Evolutionary conservation across 768 basidiomycete species (phyloP), one percentile per base, ranked within the genome.

Genomic region (Nevesoporus exiguus): DNA sequence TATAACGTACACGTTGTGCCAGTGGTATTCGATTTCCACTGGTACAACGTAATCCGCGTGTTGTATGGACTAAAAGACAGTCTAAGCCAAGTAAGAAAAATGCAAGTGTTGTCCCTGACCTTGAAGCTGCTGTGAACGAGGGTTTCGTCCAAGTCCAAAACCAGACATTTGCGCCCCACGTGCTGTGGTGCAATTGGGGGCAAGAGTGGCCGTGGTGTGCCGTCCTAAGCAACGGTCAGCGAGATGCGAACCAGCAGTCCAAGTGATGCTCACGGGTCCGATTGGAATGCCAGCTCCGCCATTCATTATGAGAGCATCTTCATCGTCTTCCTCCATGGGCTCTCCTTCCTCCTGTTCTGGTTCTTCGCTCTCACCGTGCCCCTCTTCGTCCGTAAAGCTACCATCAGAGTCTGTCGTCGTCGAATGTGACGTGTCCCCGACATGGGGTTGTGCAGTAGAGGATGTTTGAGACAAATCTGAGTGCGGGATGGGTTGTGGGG

Each of bases 1-100:
- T 73, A 98, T 91, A 46, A 98, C 97, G 73, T 98, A 98, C 60
- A 98, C 94, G 66, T 99, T 98, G 71, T 99, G 97, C 82, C 89
- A 91, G 67, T 97, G 90, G 61, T 91, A 94, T 68, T 99, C 97
- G 58, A 99, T 99, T 73, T 98, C 97, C 24, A 99, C 97, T 5
- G 97, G 97, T 3, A 99, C 96, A 58, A 98, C 92, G 71, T 93
- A 99, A 76, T 99, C 97, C 29, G 96, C 94, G 65, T 93, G 90
- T 59, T 80, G 81, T 63, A 98, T 92, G 51, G 94, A 90, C 95
- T 98, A 37, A 13, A 57, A 52, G 52, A 55, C 17, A 51, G 46
- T 29, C 2, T 67, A 24, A 65, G 58, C 49, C 21, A 39, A 36
- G 49, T 27, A 42, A 11, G 25, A 58, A 48, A 46, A 51, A 34